phyloP scores from a whole-genome alignment of 176 grass and related monocot genomes.

The Aegilops sharonensis region DNA sequence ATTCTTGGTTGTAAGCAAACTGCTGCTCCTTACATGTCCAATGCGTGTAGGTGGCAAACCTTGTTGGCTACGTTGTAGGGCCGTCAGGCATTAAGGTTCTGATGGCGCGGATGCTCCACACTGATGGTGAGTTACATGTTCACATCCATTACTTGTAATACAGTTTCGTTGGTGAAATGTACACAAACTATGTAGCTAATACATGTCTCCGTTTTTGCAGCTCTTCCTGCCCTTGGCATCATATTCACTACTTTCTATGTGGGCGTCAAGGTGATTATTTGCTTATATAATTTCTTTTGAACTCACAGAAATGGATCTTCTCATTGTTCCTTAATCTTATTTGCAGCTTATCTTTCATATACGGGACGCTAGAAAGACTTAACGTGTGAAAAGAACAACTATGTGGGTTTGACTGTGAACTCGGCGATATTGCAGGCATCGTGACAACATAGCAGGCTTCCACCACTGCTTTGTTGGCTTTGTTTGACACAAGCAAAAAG shows the following conservation, averaged over 20 bases:
- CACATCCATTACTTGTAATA: background rate
- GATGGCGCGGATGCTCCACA: conserved; percentile 60
- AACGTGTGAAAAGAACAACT: background rate
- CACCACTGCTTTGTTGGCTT: background rate
- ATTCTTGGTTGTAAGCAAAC: background rate
- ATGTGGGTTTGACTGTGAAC: background rate
- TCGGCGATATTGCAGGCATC: background rate
- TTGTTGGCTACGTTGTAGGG: conserved; percentile 87
- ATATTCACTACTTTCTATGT: conserved; percentile 87
- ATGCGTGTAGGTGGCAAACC: conserved; percentile 70
- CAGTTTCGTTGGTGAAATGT: background rate
- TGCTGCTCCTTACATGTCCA: conserved; percentile 1
- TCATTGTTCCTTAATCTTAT: conserved; percentile 18
- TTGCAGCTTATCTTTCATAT: conserved; percentile 94
- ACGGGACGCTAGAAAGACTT: conserved; percentile 41
- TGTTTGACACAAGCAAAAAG: background rate
- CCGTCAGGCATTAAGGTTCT: conserved; percentile 66
- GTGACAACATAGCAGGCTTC: background rate
- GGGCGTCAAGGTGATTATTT: conserved; percentile 68
- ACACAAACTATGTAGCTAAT: conserved; percentile 20
- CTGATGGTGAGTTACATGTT: conserved; percentile 52
- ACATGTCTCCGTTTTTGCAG: conserved; percentile 40
- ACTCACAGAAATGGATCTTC: background rate
- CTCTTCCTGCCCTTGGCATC: conserved; percentile 42
- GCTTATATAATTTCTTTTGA: background rate